Conservation (phyloP, 441 rosid genomes). For the Corymbia calophylla region DNA sequence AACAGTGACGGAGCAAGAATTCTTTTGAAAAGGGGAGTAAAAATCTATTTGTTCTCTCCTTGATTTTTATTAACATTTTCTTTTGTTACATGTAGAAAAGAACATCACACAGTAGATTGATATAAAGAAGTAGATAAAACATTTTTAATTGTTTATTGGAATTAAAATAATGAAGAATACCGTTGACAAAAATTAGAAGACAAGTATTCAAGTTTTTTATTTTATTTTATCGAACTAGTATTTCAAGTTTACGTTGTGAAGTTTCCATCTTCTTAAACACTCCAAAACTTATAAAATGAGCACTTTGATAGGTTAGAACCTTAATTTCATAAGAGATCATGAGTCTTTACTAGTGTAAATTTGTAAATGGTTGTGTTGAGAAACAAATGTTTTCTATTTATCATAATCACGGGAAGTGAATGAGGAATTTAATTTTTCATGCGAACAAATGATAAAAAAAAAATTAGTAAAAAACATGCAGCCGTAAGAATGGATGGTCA, state of each 20-base stretch:
- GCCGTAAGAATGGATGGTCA: not conserved
- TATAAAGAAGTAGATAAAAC: not conserved
- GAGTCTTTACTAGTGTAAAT: not conserved
- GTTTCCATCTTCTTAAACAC: not conserved
- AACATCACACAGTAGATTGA: not conserved
- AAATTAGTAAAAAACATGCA: not conserved
- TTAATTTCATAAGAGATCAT: not conserved
- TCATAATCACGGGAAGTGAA: not conserved
- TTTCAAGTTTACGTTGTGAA: not conserved
- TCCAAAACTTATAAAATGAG: not conserved
- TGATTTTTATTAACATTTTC: too few species aligned
- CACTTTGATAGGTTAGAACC: not conserved
- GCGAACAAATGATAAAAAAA: too few species aligned
- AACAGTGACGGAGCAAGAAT: not conserved
- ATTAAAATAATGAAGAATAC: not conserved
- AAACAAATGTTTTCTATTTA: too few species aligned
- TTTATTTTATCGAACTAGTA: too few species aligned
- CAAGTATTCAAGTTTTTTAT: too few species aligned
- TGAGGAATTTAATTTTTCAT: not conserved
- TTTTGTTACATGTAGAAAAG: too few species aligned
- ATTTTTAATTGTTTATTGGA: not conserved
- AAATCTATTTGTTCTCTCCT: too few species aligned
- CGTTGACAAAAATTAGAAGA: not conserved
- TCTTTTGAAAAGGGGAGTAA: not conserved
- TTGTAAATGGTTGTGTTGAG: not conserved